These are phyloP conservation scores for Lithospermum erythrorhizon DNA, from an alignment of 257 asterid species.

Conservation along the genomic window DNA sequence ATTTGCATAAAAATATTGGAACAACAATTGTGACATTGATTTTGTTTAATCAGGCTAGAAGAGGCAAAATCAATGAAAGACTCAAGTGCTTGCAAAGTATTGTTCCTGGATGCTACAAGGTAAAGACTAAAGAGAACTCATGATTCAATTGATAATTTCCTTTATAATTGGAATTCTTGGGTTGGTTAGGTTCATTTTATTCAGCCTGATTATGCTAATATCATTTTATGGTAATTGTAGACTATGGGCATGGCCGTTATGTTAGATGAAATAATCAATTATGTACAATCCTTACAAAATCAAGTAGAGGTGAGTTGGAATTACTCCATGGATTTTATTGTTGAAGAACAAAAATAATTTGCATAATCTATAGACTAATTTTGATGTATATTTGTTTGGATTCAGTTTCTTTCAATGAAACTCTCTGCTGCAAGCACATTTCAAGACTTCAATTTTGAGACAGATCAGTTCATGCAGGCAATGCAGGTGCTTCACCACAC, in stretches of 20 bases:
- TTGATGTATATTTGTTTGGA: background rate
- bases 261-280: conserved; percentile 87
- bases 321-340: background rate
- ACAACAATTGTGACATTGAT: too few relatives aligned
- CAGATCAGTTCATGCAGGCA: conserved; percentile 27
- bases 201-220: too few relatives aligned
- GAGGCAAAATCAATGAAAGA: conserved; percentile 80
- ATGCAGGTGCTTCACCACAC: conserved; percentile 32
- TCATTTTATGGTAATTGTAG: conserved; percentile 32
- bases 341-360: background rate
- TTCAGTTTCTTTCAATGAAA: conserved; percentile 80
- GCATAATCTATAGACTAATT: background rate
- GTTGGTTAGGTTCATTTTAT: background rate
- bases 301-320: conserved; percentile 69
- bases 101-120: conserved; percentile 95
- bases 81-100: conserved; percentile 77
- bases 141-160: background rate
- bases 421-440: conserved; percentile 74
- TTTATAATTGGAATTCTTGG: background rate
- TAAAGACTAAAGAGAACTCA: conserved; percentile 6
- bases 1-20: too few relatives aligned
- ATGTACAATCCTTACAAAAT: conserved; percentile 80
- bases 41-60: conserved; percentile 47
- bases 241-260: conserved; percentile 94
- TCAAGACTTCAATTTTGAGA: conserved; percentile 50